Base-by-base conservation (phyloP, 176 grass and related monocot genomes). In the Bromus sterilis region DNA sequence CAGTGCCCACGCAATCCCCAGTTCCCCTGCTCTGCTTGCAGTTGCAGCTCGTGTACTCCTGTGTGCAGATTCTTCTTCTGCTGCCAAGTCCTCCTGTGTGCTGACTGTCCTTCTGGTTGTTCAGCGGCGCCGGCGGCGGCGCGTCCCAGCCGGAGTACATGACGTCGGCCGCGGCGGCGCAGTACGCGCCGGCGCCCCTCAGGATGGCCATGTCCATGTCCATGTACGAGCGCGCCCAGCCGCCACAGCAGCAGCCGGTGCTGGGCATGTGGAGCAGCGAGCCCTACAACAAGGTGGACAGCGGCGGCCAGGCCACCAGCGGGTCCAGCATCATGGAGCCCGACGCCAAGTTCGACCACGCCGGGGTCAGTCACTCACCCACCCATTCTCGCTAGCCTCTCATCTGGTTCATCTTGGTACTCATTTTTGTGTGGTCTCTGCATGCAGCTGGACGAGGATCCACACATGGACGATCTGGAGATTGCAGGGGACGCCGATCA, bases 181-280 rank as follows among this genome's bases (percentile, higher is more conserved):
- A 95, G 68, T 96, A 89, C 25, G 89, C 82, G 61, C 70, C 70
- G 41, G 78, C 78, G 46, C 90, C 89, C 0, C 46, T 87, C 74
- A 66, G 85, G 66, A 96, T 96, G 60, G 96, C 87, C 33, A 59
- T 89, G 31, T 98, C 91, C 74, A 96, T 96, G 60, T 93, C 87
- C 33, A 59, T 89, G 31, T 98, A 93, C 74, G 89, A 90, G 66
- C 62, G 85, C 44, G 78, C 85, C 33, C 86, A 56, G 24, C 89
- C 81, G 12, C 78, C 65, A 23, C 63, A 11, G 0, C 34, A 11
- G 4, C 66, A 86, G 35, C 79, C 83, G 49, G 44, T 21, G 63
- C 44, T 16, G 14, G 70, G 75, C 67, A 85, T 99, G 80, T 99
- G 96, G 96, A 80, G 23, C 73, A 58, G 55, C 43, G 89, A 95